phyloP scores from a whole-genome alignment of 1,284 basidiomycete genomes.

The Nidula niveotomentosa region DNA sequence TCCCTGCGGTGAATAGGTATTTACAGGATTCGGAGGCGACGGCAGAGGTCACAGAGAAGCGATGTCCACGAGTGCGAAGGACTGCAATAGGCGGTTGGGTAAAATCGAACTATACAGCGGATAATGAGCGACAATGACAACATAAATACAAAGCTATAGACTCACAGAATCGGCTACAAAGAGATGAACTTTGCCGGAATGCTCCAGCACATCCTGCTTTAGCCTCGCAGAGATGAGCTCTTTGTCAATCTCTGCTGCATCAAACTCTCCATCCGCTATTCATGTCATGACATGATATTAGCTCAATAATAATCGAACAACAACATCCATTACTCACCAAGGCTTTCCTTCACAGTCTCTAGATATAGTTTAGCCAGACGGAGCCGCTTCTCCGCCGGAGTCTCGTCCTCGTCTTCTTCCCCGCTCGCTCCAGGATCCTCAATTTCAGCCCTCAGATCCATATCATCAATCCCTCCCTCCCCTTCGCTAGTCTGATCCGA shows the following conservation, averaged over 20 bases:
- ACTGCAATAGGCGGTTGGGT: slow-evolving; percentile 38
- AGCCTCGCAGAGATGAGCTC: slow-evolving; percentile 90
- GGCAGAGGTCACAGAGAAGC: slow-evolving; percentile 76
- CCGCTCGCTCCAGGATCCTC: slow-evolving; percentile 59
- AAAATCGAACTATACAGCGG: slow-evolving; percentile 39
- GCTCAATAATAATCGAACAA: too few relatives aligned
- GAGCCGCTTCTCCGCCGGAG: slow-evolving; percentile 92
- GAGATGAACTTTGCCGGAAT: slow-evolving; percentile 83
- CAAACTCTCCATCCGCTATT: slow-evolving; percentile 80
- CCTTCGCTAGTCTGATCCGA: slow-evolving; percentile 65
- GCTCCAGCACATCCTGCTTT: slow-evolving; percentile 86
- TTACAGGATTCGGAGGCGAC: slow-evolving; percentile 67
- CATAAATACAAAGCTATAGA: slow-evolving; percentile 10
- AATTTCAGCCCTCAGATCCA: slow-evolving; percentile 75
- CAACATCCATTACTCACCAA: slow-evolving; percentile 52
- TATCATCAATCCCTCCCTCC: slow-evolving; percentile 70
- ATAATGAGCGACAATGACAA: slow-evolving; percentile 4
- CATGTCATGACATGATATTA: slow-evolving; percentile 1
- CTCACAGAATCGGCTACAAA: slow-evolving; percentile 74
- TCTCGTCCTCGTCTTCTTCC: slow-evolving; percentile 87
- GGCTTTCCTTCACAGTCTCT: slow-evolving; percentile 73
- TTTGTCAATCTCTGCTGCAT: slow-evolving; percentile 92
- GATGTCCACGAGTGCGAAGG: slow-evolving; percentile 73
- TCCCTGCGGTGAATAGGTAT: slow-evolving; percentile 80
- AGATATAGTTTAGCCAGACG: slow-evolving; percentile 91